Conservation (phyloP, 768 basidiomycete species). For the Rhizopogon sp. region DNA sequence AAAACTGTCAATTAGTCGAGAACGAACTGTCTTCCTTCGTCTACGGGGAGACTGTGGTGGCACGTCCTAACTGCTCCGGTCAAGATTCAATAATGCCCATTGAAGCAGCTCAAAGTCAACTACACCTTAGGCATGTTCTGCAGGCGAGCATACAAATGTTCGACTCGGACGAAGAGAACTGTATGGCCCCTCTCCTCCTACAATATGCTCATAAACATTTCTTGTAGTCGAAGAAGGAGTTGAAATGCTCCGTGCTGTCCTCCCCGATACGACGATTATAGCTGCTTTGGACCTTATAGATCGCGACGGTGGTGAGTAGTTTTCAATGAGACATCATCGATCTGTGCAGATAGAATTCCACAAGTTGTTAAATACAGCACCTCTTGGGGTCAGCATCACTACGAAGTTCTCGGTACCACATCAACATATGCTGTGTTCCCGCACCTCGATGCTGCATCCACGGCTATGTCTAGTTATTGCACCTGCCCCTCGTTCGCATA, state of each 20-base stretch:
- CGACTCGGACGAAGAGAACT: conserved; percentile 16
- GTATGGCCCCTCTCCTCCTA: conserved; percentile 18
- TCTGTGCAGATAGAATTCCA: not conserved
- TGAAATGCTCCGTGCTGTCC: conserved; percentile 49
- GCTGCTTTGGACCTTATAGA: conserved; percentile 79
- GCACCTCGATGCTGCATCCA: conserved; percentile 36
- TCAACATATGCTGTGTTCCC: conserved; percentile 55
- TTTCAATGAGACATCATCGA: not conserved
- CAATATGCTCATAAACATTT: not conserved
- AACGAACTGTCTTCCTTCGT: too few relatives aligned
- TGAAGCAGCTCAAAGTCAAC: conserved; percentile 5
- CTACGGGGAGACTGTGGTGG: not conserved
- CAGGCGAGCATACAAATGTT: conserved; percentile 30
- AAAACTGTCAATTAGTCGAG: too few relatives aligned
- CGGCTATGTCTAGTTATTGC: conserved; percentile 51
- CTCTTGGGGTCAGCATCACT: conserved; percentile 54
- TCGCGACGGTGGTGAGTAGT: conserved; percentile 51
- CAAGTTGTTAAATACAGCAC: conserved; percentile 59
- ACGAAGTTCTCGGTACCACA: conserved; percentile 64
- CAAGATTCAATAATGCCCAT: not conserved
- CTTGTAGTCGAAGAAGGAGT: conserved; percentile 46
- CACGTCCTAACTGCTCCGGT: not conserved
- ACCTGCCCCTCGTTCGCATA: conserved; percentile 72
- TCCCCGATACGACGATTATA: conserved; percentile 59
- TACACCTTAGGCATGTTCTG: conserved; percentile 18